phyloP scores from a whole-genome alignment of 257 asterid species.

The Catharanthus roseus region DNA sequence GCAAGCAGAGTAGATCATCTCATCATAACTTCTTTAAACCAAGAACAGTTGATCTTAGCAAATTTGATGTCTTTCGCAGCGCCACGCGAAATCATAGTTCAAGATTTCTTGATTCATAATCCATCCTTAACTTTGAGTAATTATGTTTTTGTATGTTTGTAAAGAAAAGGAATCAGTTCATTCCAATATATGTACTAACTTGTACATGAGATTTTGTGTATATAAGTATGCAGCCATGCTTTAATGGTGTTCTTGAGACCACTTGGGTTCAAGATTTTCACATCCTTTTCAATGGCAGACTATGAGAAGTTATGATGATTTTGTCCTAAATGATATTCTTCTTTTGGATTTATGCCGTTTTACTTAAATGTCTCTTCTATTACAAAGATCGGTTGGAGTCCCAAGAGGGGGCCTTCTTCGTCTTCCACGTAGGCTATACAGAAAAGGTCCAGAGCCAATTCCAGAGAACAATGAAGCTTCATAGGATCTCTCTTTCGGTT shows the following conservation, averaged over 20 bases:
- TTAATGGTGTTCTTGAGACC: background rate
- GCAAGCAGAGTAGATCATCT: conserved; percentile 37
- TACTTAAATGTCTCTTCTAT: too few species aligned
- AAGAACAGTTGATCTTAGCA: background rate
- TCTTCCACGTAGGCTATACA: too few species aligned
- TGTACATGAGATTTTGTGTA: background rate
- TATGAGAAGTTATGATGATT: too few species aligned
- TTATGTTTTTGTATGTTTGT: too few species aligned
- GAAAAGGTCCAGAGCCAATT: too few species aligned
- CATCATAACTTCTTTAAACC: conserved; percentile 12
- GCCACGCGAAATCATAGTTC: background rate
- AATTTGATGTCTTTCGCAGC: background rate
- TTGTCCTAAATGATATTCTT: background rate
- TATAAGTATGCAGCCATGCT: background rate
- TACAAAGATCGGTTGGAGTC: too few species aligned
- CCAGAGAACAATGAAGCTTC: too few species aligned
- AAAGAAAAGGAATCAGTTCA: background rate
- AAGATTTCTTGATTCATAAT: background rate
- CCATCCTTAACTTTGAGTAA: too few species aligned
- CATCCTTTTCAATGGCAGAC: background rate
- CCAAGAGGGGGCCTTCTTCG: too few species aligned
- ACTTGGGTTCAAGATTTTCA: background rate
- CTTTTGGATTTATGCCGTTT: too few species aligned
- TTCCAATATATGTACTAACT: background rate
- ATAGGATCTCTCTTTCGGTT: too few species aligned